Evolutionary conservation across 352 stramenopile genomes (phyloP).

Genomic region (Aphanomyces astaci): DNA sequence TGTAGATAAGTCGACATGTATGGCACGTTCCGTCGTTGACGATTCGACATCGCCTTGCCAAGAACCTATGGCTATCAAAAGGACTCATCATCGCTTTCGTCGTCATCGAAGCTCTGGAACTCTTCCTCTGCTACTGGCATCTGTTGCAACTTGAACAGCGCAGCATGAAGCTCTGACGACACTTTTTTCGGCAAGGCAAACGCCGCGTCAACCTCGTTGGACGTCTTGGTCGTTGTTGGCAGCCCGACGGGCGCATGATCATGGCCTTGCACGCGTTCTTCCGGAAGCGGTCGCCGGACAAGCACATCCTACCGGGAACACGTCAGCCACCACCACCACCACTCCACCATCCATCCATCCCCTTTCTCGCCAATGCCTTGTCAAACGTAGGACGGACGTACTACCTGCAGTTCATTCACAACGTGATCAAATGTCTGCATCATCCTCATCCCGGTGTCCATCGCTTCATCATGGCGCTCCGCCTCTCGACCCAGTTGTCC

Average conservation of each 20-base stretch:
- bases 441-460: too few species aligned
- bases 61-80: not conserved
- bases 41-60: too few species aligned
- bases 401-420: slow-evolving; percentile 8
- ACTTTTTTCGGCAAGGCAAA: not conserved
- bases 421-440: not conserved
- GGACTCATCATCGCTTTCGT: not conserved
- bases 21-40: too few species aligned
- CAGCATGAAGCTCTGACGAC: not conserved
- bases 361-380: too few species aligned
- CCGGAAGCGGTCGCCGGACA: not conserved
- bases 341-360: not conserved
- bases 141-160: not conserved
- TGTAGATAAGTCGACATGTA: too few species aligned
- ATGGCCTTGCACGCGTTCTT: slow-evolving; percentile 6
- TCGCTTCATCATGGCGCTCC: not conserved
- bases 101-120: not conserved
- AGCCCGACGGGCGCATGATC: not conserved
- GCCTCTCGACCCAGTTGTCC: not conserved
- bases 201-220: not conserved
- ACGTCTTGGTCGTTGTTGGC: not conserved
- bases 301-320: not conserved
- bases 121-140: not conserved
- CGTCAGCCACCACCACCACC: not conserved
- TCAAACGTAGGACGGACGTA: too few species aligned